Conservation (phyloP, 768 basidiomycete species). For the Pisolithus marmoratus region DNA sequence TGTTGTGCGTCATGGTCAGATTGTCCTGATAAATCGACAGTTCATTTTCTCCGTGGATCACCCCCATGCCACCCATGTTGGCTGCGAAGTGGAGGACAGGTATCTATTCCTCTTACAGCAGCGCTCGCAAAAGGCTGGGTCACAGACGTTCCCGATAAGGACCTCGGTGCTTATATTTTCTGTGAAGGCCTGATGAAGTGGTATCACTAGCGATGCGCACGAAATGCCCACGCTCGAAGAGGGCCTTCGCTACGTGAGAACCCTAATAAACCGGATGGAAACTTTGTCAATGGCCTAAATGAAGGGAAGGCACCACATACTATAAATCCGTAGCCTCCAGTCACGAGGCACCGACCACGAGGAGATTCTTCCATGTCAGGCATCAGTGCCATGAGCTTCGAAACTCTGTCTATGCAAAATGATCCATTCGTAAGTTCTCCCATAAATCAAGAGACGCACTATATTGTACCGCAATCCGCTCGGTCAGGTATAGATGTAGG, state of each 20-base stretch:
- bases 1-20: slow-evolving; percentile 42
- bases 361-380: too few species aligned
- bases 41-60: slow-evolving; percentile 48
- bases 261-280: slow-evolving; percentile 32
- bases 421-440: too few species aligned
- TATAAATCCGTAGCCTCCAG: slow-evolving; percentile 52
- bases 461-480: too few species aligned
- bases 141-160: slow-evolving; percentile 42
- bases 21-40: slow-evolving; percentile 45
- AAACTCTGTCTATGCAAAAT: too few species aligned
- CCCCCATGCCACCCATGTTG: slow-evolving; percentile 62
- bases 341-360: slow-evolving; percentile 31
- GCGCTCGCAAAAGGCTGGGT: slow-evolving; percentile 33
- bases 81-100: slow-evolving; percentile 55
- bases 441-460: too few species aligned
- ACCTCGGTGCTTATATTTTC: slow-evolving; percentile 30
- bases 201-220: slow-evolving; percentile 43
- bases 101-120: slow-evolving; percentile 35
- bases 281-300: neutral
- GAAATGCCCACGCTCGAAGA: slow-evolving; percentile 25
- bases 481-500: too few species aligned
- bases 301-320: slow-evolving; percentile 25
- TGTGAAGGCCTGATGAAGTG: slow-evolving; percentile 16
- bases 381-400: too few species aligned
- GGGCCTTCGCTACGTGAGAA: slow-evolving; percentile 41